These are phyloP conservation scores for Nitzschia palea DNA, from an alignment of 108 stramenopile species.

Conservation along the genomic window DNA sequence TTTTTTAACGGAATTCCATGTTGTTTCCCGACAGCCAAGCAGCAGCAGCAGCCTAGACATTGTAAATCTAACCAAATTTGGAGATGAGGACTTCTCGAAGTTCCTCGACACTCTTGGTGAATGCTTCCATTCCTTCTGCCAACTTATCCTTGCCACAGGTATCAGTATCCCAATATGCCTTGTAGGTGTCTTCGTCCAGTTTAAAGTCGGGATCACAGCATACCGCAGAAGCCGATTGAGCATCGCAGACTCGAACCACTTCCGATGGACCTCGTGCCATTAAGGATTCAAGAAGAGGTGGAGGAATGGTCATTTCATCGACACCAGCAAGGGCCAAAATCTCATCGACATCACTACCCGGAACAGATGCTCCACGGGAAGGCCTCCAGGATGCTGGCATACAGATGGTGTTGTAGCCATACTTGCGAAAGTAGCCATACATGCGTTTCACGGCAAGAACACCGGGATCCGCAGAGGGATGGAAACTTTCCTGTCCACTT, in stretches of 20 bases:
- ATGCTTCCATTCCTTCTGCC: conserved; percentile 90
- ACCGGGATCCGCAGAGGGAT: conserved; percentile 90
- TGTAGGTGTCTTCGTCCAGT: conserved; percentile 48
- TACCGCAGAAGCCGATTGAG: conserved; percentile 43
- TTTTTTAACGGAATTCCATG: too few species aligned
- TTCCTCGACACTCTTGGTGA: conserved; percentile 84
- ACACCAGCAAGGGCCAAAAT: conserved; percentile 83
- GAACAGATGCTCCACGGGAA: conserved; percentile 60
- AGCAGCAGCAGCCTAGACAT: too few species aligned
- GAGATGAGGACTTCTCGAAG: conserved; percentile 76
- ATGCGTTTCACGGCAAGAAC: conserved; percentile 85
- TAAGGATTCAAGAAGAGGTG: conserved; percentile 66
- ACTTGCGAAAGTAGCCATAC: conserved; percentile 84
- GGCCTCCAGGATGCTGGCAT: conserved; percentile 98
- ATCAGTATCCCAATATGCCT: conserved; percentile 83
- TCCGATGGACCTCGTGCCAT: conserved; percentile 10
- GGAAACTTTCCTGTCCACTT: conserved; percentile 49
- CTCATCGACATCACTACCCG: conserved; percentile 74
- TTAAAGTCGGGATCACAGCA: conserved; percentile 63
- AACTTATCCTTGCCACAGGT: conserved; percentile 93
- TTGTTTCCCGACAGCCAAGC: too few species aligned
- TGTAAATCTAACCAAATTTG: conserved; percentile 35
- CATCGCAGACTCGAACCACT: conserved; percentile 37
- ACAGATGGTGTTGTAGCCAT: conserved; percentile 89
- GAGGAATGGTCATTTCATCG: conserved; percentile 88